Evolutionary conservation across 1,139 yeast species (phyloP).

Genomic region (Saccharomyces hybrid): DNA sequence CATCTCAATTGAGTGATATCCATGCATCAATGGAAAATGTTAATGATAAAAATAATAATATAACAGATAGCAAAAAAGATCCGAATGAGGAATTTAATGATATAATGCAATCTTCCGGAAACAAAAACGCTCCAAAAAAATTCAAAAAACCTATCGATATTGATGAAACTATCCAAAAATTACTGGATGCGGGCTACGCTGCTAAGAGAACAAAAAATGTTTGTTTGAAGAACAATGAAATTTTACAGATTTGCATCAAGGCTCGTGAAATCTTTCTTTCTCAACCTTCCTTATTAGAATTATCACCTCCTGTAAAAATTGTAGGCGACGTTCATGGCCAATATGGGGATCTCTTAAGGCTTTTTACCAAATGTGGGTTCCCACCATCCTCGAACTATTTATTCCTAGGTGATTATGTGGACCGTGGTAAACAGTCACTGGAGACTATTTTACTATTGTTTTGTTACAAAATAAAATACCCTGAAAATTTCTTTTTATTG

Average conservation of each 20-base stretch:
- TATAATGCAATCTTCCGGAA: constrained; percentile 1
- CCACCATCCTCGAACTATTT: constrained; percentile 94
- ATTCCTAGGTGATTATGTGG: constrained; percentile 93
- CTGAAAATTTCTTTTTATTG: constrained; percentile 86
- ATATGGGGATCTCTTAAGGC: constrained; percentile 80
- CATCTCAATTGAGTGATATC: constrained; percentile 6
- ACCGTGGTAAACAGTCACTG: constrained; percentile 88
- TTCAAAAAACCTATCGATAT: constrained; percentile 49
- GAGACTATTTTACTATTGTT: constrained; percentile 81
- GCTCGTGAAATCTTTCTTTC: constrained; percentile 83
- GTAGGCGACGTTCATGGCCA: constrained; percentile 99
- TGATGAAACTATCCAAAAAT: constrained; percentile 81
- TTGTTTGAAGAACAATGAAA: constrained; percentile 81
- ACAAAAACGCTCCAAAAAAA: constrained; percentile 14
- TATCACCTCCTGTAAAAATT: constrained; percentile 92
- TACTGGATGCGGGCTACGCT: constrained; percentile 90
- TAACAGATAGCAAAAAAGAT: not conserved
- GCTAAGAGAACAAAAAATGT: constrained; percentile 88
- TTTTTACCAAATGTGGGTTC: constrained; percentile 93
- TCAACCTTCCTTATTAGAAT: constrained; percentile 83
- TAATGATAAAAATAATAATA: not conserved
- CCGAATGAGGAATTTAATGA: constrained; percentile 1
- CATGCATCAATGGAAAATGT: constrained; percentile 8
- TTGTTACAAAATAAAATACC: constrained; percentile 91
- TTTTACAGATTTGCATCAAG: constrained; percentile 73